These are phyloP conservation scores for Styphnolobium japonicum DNA, from an alignment of 306 rosid species.

Conservation along the genomic window DNA sequence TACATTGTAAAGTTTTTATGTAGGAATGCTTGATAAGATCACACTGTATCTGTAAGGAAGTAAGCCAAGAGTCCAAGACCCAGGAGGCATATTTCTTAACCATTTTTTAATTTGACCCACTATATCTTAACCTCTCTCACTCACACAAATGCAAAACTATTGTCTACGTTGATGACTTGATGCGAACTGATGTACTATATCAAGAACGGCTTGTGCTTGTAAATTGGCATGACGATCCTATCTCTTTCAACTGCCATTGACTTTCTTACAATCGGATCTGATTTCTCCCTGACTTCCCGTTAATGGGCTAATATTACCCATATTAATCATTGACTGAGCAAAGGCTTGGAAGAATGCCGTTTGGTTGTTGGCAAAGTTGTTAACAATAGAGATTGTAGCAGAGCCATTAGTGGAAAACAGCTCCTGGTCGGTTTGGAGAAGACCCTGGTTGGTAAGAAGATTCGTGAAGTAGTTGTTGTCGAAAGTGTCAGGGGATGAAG, in stretches of 20 bases:
- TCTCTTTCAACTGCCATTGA: constrained; percentile 52
- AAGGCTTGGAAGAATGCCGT: constrained; percentile 52
- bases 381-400: constrained; percentile 48
- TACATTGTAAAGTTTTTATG: too few relatives aligned
- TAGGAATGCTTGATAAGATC: not conserved
- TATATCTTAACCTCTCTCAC: not conserved
- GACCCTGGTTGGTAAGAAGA: constrained; percentile 40
- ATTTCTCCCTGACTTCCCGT: constrained; percentile 61
- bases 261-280: constrained; percentile 57
- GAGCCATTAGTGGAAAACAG: constrained; percentile 50
- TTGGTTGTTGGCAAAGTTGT: constrained; percentile 50
- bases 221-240: not conserved
- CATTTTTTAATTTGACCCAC: not conserved
- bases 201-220: not conserved
- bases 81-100: not conserved
- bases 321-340: constrained; percentile 65
- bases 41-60: not conserved
- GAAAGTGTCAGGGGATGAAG: constrained; percentile 34
- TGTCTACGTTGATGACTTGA: not conserved
- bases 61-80: not conserved
- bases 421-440: constrained; percentile 60
- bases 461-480: constrained; percentile 66
- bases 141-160: not conserved
- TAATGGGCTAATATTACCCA: constrained; percentile 67
- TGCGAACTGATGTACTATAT: not conserved